Percentiles rank a stretch among this genome's conserved stretches.
Conservation (phyloP, 441 rosid species). For the Erodium chrysanthum region DNA sequence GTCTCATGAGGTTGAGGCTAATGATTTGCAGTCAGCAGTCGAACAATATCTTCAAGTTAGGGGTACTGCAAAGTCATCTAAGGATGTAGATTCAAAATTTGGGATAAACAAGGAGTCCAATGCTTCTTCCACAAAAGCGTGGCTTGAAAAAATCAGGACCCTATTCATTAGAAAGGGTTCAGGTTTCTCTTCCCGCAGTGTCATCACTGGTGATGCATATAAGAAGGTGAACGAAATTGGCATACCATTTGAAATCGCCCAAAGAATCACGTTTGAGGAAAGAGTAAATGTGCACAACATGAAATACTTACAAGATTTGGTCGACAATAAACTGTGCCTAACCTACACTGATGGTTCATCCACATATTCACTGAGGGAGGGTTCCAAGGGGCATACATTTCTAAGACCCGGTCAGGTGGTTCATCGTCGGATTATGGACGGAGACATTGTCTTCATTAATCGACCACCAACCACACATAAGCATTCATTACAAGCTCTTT, state of each 20-base stretch:
- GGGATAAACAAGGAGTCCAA: conserved; percentile 47
- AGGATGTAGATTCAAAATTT: conserved; percentile 47
- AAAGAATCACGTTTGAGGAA: conserved; percentile 83
- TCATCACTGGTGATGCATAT: conserved; percentile 88
- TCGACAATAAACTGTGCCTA: conserved; percentile 64
- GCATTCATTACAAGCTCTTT: conserved; percentile 84
- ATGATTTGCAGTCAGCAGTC: conserved; percentile 60
- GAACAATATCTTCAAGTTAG: conserved; percentile 64
- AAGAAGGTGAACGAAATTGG: conserved; percentile 73
- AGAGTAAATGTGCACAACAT: conserved; percentile 63
- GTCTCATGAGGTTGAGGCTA: conserved; percentile 69
- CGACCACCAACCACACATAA: conserved; percentile 95
- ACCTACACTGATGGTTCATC: conserved; percentile 68
- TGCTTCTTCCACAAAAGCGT: conserved; percentile 68
- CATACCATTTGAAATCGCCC: conserved; percentile 73
- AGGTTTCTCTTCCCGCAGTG: conserved; percentile 94
- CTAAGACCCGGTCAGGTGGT: conserved; percentile 79
- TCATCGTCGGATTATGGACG: conserved; percentile 83
- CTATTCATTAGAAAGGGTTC: conserved; percentile 85
- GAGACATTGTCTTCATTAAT: conserved; percentile 80
- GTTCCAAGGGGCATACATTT: conserved; percentile 79
- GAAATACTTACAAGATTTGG: conserved; percentile 51
- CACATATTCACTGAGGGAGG: conserved; percentile 74
- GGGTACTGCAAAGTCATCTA: conserved; percentile 64
- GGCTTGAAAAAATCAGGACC: conserved; percentile 84